Evolutionary conservation across 352 stramenopile species (phyloP).

Genomic region (Globisporangium middletonii): DNA sequence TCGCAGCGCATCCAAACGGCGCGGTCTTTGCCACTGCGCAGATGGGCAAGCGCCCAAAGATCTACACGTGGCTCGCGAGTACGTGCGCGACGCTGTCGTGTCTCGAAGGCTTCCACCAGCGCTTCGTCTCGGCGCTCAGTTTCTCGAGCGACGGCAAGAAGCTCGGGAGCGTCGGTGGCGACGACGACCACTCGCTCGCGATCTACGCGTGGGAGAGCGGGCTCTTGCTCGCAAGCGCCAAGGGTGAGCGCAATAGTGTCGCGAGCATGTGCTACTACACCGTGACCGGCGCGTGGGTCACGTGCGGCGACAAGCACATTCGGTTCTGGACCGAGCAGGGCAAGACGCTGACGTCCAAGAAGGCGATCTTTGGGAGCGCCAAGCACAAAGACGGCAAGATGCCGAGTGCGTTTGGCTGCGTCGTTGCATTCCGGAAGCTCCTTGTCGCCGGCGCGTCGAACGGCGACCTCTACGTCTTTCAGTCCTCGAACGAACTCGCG

Average conservation of each 20-base stretch:
- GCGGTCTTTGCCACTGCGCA: constrained; percentile 83
- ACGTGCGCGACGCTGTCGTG: constrained; percentile 28
- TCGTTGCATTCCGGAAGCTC: constrained; percentile 39
- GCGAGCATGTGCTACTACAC: constrained; percentile 40
- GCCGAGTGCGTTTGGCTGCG: constrained; percentile 41
- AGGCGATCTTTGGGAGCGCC: constrained; percentile 58
- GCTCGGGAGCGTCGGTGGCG: constrained; percentile 62
- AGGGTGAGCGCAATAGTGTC: constrained; percentile 60
- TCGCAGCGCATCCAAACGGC: constrained; percentile 74
- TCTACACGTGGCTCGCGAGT: constrained; percentile 71
- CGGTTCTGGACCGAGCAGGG: constrained; percentile 76
- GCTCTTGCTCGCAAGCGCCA: constrained; percentile 36
- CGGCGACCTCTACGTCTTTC: constrained; percentile 75
- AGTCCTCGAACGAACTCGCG: constrained; percentile 33
- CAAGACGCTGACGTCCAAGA: constrained; percentile 60
- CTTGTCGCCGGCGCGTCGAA: constrained; percentile 54
- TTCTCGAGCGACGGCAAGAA: constrained; percentile 72
- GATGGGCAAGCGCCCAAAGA: constrained; percentile 75
- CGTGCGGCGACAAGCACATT: constrained; percentile 65
- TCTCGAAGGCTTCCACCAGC: constrained; percentile 76
- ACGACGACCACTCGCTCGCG: constrained; percentile 81
- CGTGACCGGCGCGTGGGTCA: constrained; percentile 53
- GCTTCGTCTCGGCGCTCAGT: constrained; percentile 54
- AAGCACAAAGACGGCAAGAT: constrained; percentile 47
- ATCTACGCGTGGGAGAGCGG: constrained; percentile 75